Evolutionary conservation across 176 grass and related monocot genomes (phyloP), one percentile per base, ranked within the genome.

Genomic region (Carex parvula): DNA sequence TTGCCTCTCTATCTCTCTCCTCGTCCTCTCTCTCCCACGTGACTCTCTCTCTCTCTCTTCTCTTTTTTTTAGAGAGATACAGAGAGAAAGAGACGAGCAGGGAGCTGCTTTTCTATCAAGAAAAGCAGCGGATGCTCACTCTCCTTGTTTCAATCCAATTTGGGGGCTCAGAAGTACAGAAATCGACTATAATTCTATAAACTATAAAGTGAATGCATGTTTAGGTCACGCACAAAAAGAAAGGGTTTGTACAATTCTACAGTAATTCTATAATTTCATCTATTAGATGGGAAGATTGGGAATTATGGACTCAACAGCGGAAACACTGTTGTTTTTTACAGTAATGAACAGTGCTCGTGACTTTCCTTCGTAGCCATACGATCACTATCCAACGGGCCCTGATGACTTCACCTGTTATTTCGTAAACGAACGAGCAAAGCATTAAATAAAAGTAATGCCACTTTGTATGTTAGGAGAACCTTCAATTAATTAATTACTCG

Each of bases 401-500:
- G 52, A 78, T 57, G 73, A 30, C 7, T 78, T 78, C 57, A 57
- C 73, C 73, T 78, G 73, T 57, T 78, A 78, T 57, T 78, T 41
- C 26, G 73, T 53, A 57, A 57, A 78, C 32, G 26, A 7, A 57
- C 15, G 53, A 57, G 24, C 50, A 76, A 76, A 55, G n/a, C 2
- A 22, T 61, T 22, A 20, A 65, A 65, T 14, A 10, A 68, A 69
- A 2, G 50, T 77, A 22, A 69, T 18, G 15, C 18, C 41, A 46
- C 39, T 71, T 71, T 48, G 68, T 17, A 71, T 55, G 24, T 77
- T 77, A 77, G 73, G 73, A 56, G 46, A 77, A 77, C 6, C 50
- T 55, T 77, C 50, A 77, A 77, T 77, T 77, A 77, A 77, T 77
- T 77, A 55, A 13, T 77, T 77, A 76, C 46, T 57, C 14, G 50